A percentile compares a stretch with the other conserved stretches of the same genome.
phyloP scores from a whole-genome alignment of 148 eudicot species.

The Persicaria maculosa region DNA sequence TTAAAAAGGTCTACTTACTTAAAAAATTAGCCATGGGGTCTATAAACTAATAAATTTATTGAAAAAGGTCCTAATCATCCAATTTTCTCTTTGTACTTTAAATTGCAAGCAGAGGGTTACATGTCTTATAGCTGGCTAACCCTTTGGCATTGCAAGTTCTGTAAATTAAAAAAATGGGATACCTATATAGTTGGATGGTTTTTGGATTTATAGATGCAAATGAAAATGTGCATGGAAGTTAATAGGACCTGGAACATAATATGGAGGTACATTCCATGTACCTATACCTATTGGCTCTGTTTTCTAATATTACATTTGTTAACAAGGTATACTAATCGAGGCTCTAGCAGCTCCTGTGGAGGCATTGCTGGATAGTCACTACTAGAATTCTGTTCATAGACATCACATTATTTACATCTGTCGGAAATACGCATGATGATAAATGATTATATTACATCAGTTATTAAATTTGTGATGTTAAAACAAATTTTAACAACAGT shows the following conservation, averaged over 20 bases:
- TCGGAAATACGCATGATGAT: too few species aligned
- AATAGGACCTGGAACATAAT: background rate
- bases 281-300: background rate
- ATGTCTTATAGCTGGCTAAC: background rate
- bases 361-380: constrained; percentile 88
- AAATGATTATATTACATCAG: too few species aligned
- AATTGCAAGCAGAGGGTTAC: background rate
- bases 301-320: background rate
- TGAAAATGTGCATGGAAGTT: background rate
- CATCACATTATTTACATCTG: too few species aligned
- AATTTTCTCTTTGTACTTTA: background rate
- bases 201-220: background rate
- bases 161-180: background rate
- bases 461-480: too few species aligned
- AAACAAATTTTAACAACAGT: too few species aligned
- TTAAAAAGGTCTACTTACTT: too few species aligned
- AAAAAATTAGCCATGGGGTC: too few species aligned
- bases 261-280: background rate
- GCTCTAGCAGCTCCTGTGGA: constrained; percentile 86
- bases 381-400: too few species aligned
- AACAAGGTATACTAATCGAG: constrained; percentile 67
- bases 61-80: too few species aligned
- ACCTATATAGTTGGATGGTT: background rate
- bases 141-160: background rate
- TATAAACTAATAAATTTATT: too few species aligned